Conservation (phyloP, 2,329 filamentous ascomycete genomes). For the Berkeleyomyces rouxiae region DNA sequence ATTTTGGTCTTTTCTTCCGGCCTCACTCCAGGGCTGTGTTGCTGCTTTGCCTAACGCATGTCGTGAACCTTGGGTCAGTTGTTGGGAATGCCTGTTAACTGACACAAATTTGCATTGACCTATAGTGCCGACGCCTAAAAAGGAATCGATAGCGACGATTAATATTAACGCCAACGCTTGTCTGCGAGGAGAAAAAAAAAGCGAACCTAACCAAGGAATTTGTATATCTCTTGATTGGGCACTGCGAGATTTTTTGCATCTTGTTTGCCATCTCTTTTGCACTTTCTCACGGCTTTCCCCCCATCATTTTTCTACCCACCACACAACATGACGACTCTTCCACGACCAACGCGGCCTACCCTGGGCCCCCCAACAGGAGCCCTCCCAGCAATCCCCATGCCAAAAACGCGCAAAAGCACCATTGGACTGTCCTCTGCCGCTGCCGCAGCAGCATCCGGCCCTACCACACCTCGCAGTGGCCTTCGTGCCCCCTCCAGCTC, state of each 20-base stretch:
- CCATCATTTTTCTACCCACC: neutral
- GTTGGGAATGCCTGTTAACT: neutral
- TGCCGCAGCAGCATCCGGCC: constrained; percentile 26
- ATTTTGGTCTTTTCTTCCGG: neutral
- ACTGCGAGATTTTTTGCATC: neutral
- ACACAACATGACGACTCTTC: constrained; percentile 41
- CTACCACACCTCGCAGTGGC: constrained; percentile 37
- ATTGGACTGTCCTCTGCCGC: constrained; percentile 24
- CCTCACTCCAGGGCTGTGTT: neutral
- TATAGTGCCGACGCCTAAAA: neutral
- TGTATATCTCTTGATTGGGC: too few relatives aligned
- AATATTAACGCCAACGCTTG: neutral
- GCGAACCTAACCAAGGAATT: neutral
- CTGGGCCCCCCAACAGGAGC: constrained; percentile 55
- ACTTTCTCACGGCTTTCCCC: neutral
- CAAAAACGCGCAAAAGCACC: constrained; percentile 55
- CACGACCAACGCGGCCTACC: constrained; percentile 49
- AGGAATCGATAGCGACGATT: neutral
- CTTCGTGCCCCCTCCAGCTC: constrained; percentile 44
- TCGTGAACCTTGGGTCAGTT: neutral
- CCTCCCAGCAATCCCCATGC: constrained; percentile 56
- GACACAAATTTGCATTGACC: neutral
- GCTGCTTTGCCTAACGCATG: neutral
- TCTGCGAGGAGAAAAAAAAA: neutral
- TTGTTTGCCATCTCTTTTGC: neutral